These are phyloP conservation scores for Chaetomium sp. DNA, from an alignment of 2,329 filamentous ascomycete genomes.

Conservation along the genomic window DNA sequence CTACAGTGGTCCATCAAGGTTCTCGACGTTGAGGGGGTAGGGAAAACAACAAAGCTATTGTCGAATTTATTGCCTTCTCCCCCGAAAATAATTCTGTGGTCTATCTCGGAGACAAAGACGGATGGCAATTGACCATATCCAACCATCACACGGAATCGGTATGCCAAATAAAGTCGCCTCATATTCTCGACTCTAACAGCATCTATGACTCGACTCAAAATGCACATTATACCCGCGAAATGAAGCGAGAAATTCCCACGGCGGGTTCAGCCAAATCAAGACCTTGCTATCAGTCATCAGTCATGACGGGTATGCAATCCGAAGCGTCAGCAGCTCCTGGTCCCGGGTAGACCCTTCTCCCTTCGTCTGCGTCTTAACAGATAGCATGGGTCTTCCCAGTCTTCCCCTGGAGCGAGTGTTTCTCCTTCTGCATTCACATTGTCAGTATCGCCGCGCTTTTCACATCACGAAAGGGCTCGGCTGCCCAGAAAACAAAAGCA, in stretches of 20 bases:
- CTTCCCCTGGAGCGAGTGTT: slow-evolving; percentile 87
- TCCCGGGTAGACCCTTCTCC: slow-evolving; percentile 15
- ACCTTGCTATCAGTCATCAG: slow-evolving; percentile 18
- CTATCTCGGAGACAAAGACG: neutral
- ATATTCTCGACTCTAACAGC: neutral
- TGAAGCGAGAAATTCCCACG: neutral
- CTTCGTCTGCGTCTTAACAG: slow-evolving; percentile 57
- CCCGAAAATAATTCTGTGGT: neutral
- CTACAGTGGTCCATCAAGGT: neutral
- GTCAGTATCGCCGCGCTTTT: slow-evolving; percentile 22
- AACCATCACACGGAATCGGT: neutral
- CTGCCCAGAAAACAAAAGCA: slow-evolving; percentile 7
- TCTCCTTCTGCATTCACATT: slow-evolving; percentile 60
- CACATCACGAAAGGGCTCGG: neutral
- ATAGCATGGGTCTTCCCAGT: slow-evolving; percentile 86
- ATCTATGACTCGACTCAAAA: neutral
- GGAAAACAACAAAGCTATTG: neutral
- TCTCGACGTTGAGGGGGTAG: neutral
- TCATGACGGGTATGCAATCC: slow-evolving; percentile 27
- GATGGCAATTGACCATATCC: neutral
- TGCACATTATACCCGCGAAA: neutral
- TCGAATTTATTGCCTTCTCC: neutral
- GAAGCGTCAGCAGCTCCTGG: slow-evolving; percentile 19
- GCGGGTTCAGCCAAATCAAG: neutral
- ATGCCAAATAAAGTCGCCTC: neutral